Conservation (phyloP, 495 filamentous ascomycete genomes). For the Evansstolkia leycettana region DNA sequence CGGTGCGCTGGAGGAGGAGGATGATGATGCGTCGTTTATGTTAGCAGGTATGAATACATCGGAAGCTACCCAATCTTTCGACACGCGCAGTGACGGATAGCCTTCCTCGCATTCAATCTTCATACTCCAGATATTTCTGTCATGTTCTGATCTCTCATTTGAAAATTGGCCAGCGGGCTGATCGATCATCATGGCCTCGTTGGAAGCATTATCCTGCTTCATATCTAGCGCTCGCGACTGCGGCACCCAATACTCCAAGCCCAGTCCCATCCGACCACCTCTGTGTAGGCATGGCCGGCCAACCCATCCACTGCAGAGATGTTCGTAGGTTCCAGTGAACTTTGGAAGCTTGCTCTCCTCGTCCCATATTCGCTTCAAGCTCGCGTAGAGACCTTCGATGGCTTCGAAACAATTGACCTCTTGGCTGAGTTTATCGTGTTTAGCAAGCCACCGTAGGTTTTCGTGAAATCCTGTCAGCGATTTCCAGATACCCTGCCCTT, state of each 20-base stretch:
- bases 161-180: constrained; percentile 9
- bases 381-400: constrained; percentile 67
- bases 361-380: constrained; percentile 45
- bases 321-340: constrained; percentile 35
- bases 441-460: constrained; percentile 70
- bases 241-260: constrained; percentile 78
- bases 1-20: constrained; percentile 9
- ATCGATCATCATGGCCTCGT: constrained; percentile 28
- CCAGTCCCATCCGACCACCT: constrained; percentile 57
- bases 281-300: constrained; percentile 73
- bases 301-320: constrained; percentile 38
- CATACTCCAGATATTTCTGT: constrained; percentile 21
- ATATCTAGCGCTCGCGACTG: constrained; percentile 35
- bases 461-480: constrained; percentile 58
- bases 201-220: constrained; percentile 19
- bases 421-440: constrained; percentile 70
- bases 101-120: constrained; percentile 37
- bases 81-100: constrained; percentile 34
- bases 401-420: constrained; percentile 82
- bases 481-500: constrained; percentile 34
- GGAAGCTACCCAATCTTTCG: constrained; percentile 30
- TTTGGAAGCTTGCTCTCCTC: constrained; percentile 36
- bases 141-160: constrained; percentile 11
- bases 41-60: constrained; percentile 20
- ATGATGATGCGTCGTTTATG: constrained; percentile 7